Evolutionary conservation across 257 asterid species (phyloP), one percentile per base, ranked within the genome.

Genomic region (Agastache rugosa): DNA sequence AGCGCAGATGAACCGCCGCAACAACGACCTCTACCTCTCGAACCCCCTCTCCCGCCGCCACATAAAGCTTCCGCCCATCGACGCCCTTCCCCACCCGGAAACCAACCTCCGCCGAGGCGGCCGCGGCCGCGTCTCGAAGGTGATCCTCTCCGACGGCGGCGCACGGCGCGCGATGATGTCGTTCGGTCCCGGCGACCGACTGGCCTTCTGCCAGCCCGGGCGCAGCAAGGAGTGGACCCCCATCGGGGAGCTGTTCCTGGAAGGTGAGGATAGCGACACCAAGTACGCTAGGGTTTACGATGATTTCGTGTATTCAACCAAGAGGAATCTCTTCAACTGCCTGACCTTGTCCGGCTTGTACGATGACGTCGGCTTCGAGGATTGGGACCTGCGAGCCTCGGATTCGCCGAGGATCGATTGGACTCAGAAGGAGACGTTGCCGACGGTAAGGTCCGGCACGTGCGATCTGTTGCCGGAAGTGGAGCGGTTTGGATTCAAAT

Each of bases 181-280:
- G n/a, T 20, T 9, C 70, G 27, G 29, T 35, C n/a, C 19, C 15
- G 27, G 7, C 11, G 29, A 63, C 22, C 25, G 12, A 23, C 54
- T 64, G 5, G 54, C 54, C 34, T 64, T 41, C 37, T 64, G 70
- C 70, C 31, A 15, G 11, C 70, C 70, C 10, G 54, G 70, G 15
- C 70, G 54, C 54, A 17, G 70, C 70, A 1, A 2, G 2, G 51
- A 41, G 70, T 64, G 70, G 70, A 37, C 54, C 70, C 51, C 70
- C 9, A 9, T 64, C 70, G 70, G 70, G 5, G 8, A 22, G 9
- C n/a, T 60, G n/a, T 60, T 22, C 12, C 11, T 44, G 4, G 16
- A 44, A 44, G 1, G 0, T 5, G 41, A 27, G 4, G 7, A 17
- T 9, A 11, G 0, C 17, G 0, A 17, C 27, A 1, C 9, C 48